Evolutionary conservation across 2,329 filamentous ascomycete species (phyloP).

Genomic region (Rutstroemia sp.): DNA sequence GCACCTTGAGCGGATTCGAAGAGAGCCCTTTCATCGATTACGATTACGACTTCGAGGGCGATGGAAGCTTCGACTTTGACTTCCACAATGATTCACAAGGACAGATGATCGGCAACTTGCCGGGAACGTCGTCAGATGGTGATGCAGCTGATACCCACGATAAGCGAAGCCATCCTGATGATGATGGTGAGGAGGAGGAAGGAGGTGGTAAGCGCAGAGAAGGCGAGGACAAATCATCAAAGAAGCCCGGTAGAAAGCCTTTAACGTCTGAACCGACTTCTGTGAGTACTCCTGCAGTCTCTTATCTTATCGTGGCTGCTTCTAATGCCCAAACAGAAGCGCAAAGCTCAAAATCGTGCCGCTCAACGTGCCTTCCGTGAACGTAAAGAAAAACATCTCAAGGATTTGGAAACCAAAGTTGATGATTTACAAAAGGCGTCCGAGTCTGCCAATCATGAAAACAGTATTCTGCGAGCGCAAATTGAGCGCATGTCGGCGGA

Average conservation of each 20-base stretch:
- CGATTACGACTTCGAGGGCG: conserved; percentile 66
- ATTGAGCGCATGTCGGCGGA: conserved; percentile 82
- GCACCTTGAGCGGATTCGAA: conserved; percentile 47
- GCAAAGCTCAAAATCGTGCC: conserved; percentile 91
- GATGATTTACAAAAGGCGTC: conserved; percentile 75
- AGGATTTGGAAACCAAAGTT: conserved; percentile 74
- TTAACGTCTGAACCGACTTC: conserved; percentile 92
- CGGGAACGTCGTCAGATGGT: conserved; percentile 38
- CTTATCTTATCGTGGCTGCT: conserved; percentile 21
- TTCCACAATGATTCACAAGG: conserved; percentile 45
- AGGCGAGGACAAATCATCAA: conserved; percentile 70
- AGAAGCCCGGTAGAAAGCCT: conserved; percentile 95
- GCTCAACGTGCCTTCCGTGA: conserved; percentile 91
- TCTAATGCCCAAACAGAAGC: conserved; percentile 53
- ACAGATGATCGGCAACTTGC: conserved; percentile 71
- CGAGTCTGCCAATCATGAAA: conserved; percentile 76
- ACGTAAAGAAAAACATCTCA: conserved; percentile 86
- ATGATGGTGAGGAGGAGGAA: conserved; percentile 55
- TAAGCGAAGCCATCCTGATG: conserved; percentile 67
- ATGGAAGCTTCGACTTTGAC: conserved; percentile 61
- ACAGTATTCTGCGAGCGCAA: conserved; percentile 74
- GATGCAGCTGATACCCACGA: conserved; percentile 47
- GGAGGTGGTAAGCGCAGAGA: conserved; percentile 73
- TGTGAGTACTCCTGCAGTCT: conserved; percentile 50
- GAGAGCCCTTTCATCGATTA: conserved; percentile 83